Conservation (phyloP, 148 eudicot genomes). For the Heliosperma pusillum region DNA sequence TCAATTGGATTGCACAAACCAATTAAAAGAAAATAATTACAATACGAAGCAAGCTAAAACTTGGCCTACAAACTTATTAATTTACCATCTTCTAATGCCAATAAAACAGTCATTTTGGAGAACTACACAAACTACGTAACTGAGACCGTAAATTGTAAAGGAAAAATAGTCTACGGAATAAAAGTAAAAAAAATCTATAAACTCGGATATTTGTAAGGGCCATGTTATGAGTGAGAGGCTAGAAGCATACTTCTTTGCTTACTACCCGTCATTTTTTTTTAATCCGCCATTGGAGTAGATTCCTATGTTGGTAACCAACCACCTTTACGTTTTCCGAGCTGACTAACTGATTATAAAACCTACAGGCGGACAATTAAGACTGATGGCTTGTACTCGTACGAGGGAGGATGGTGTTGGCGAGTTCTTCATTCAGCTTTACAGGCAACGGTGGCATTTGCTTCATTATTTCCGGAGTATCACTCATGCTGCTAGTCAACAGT, state of each 20-base stretch:
- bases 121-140: constrained; percentile 31
- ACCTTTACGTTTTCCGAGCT: constrained; percentile 11
- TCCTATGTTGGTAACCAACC: constrained; percentile 12
- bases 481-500: constrained; percentile 48
- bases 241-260: constrained; percentile 20
- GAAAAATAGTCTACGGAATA: neutral
- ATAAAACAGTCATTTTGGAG: constrained; percentile 22
- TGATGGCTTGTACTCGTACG: constrained; percentile 37
- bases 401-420: constrained; percentile 64
- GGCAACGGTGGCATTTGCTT: constrained; percentile 96
- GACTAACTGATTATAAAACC: neutral
- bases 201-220: constrained; percentile 23
- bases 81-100: constrained; percentile 23
- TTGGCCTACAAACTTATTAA: constrained; percentile 24
- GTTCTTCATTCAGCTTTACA: constrained; percentile 86
- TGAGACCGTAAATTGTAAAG: constrained; percentile 5
- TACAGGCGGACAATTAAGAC: constrained; percentile 24
- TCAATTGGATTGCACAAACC: neutral
- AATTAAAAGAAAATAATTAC: constrained; percentile 10
- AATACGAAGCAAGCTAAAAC: constrained; percentile 12
- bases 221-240: constrained; percentile 9
- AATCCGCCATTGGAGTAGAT: neutral
- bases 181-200: neutral
- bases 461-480: constrained; percentile 85
- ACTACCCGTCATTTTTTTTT: constrained; percentile 12